These are phyloP conservation scores for Lichtheimia corymbifera DNA, from an alignment of 371 early-diverging fungal genomes.

Conservation along the genomic window DNA sequence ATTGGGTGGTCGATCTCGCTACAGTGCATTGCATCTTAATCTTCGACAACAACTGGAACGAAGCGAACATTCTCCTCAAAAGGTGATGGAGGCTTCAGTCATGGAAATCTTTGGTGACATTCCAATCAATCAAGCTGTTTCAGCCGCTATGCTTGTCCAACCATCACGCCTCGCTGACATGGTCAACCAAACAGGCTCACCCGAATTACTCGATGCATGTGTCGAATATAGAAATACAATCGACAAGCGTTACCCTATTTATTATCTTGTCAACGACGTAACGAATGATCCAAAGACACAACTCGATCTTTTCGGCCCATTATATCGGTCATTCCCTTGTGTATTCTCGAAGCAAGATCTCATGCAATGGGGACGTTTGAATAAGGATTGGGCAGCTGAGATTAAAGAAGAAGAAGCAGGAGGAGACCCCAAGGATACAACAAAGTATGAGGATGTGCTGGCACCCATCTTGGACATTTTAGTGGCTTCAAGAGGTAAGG, in stretches of 20 bases:
- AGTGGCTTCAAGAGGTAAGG: conserved; percentile 42
- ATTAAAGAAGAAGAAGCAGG: background rate
- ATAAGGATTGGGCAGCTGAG: conserved; percentile 22
- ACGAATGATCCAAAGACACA: conserved; percentile 26
- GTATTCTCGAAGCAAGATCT: conserved; percentile 38
- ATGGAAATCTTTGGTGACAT: conserved; percentile 48
- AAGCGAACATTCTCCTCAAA: conserved; percentile 18
- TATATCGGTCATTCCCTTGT: conserved; percentile 40
- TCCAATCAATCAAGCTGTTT: conserved; percentile 48
- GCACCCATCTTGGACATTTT: conserved; percentile 42
- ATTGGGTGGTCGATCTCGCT: conserved; percentile 36
- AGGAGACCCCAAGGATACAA: conserved; percentile 8
- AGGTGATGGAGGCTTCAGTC: conserved; percentile 36
- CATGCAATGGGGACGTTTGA: conserved; percentile 27
- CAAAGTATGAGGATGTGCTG: conserved; percentile 30
- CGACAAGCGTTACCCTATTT: conserved; percentile 40
- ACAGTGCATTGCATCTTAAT: conserved; percentile 36
- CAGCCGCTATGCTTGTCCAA: conserved; percentile 40
- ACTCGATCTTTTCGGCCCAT: conserved; percentile 38
- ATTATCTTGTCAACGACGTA: conserved; percentile 42
- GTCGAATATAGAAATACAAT: conserved; percentile 34
- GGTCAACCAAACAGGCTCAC: conserved; percentile 16
- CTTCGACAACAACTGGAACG: conserved; percentile 28
- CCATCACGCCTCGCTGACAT: conserved; percentile 22
- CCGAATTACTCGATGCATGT: conserved; percentile 35